A percentile compares a stretch with the other conserved stretches of the same genome.
These are phyloP conservation scores for Scedosporium boydii DNA, from an alignment of 2,329 filamentous ascomycete genomes.

Conservation along the genomic window DNA sequence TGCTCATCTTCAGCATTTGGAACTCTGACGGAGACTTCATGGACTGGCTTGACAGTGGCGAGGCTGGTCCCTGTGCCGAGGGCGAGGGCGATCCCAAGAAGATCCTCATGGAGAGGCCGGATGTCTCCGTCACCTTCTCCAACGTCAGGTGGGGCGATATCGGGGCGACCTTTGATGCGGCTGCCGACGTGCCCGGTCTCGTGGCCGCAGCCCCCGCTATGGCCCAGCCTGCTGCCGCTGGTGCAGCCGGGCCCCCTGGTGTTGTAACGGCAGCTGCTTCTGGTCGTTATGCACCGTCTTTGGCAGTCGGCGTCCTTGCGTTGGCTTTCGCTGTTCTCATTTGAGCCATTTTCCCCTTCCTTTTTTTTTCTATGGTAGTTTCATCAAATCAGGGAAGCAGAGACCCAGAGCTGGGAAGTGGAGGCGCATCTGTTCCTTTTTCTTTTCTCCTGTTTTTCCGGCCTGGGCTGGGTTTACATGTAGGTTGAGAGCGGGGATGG, in stretches of 20 bases:
- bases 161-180: constrained; percentile 34
- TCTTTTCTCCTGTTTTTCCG: no score
- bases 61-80: constrained; percentile 38
- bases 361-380: neutral
- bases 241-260: neutral
- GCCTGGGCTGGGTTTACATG: no score
- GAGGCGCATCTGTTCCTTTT: no score
- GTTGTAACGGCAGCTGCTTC: neutral
- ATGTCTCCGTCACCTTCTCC: constrained; percentile 43
- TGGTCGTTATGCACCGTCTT: neutral
- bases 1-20: constrained; percentile 44
- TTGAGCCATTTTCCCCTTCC: neutral
- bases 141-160: constrained; percentile 52
- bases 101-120: constrained; percentile 35
- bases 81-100: constrained; percentile 37
- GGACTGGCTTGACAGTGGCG: constrained; percentile 40
- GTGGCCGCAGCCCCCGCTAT: neutral
- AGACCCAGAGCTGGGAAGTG: no score
- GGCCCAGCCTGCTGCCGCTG: neutral
- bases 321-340: neutral
- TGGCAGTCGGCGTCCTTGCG: neutral
- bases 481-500: no score
- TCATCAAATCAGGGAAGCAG: no score
- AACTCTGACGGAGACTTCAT: constrained; percentile 40
- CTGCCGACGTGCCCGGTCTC: neutral